These are phyloP conservation scores for Phialophora macrospora DNA, from an alignment of 2,329 filamentous ascomycete genomes.

Conservation along the genomic window DNA sequence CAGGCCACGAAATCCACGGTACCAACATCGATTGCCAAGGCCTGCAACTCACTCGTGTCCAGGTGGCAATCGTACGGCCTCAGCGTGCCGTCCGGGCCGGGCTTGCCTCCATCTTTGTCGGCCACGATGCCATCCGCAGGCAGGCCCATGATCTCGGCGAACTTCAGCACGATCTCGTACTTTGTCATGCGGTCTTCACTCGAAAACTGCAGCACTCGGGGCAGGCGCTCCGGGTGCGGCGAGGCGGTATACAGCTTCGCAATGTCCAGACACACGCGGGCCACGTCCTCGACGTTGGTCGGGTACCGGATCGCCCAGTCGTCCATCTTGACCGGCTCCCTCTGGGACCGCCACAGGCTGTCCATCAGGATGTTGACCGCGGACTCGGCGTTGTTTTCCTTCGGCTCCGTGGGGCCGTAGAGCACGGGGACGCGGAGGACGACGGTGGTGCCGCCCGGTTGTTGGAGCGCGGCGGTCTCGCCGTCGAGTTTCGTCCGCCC, in stretches of 20 bases:
- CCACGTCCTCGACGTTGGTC: constrained; percentile 87
- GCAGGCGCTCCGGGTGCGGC: constrained; percentile 59
- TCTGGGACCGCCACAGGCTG: constrained; percentile 72
- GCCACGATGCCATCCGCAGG: constrained; percentile 70
- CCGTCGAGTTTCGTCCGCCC: constrained; percentile 75
- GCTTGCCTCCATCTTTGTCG: constrained; percentile 64
- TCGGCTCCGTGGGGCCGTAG: constrained; percentile 73
- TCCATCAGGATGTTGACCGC: constrained; percentile 84
- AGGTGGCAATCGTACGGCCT: constrained; percentile 88
- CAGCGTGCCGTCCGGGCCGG: constrained; percentile 36
- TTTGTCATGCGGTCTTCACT: constrained; percentile 87
- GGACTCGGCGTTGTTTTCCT: constrained; percentile 68
- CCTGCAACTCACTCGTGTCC: constrained; percentile 73
- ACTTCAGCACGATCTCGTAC: constrained; percentile 80
- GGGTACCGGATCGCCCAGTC: constrained; percentile 84
- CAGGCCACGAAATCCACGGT: constrained; percentile 78
- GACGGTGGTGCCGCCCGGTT: constrained; percentile 54
- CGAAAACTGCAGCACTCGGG: constrained; percentile 78
- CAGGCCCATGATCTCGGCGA: constrained; percentile 79
- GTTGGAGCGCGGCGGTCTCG: constrained; percentile 70
- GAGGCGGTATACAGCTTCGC: constrained; percentile 68
- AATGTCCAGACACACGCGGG: constrained; percentile 75
- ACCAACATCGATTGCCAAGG: constrained; percentile 74
- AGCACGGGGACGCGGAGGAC: constrained; percentile 82
- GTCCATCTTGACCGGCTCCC: constrained; percentile 74